Evolutionary conservation across 345 rosid genomes (phyloP), one percentile per base, ranked within the genome.

Genomic region (Toxicodendron radicans): DNA sequence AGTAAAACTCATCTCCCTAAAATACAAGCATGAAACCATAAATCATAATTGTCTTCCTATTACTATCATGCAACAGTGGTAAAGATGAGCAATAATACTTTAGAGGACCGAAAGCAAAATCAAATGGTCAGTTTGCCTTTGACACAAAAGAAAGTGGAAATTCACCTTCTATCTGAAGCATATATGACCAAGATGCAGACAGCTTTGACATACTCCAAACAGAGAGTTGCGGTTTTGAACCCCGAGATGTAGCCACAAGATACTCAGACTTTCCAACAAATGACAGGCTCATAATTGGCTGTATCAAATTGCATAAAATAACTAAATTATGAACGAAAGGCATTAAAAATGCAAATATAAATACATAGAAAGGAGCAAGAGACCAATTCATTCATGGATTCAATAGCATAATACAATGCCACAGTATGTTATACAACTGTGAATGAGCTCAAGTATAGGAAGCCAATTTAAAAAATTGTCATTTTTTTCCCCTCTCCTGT

Each of bases 181-280:
- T 82, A 83, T 87, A 91, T 33, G 99, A 95, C 98, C 99, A 93
- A 13, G 85, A 87, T 46, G 79, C 11, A 65, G 92, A 86, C 48
- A 88, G 82, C 78, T 84, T 88, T 56, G 93, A 84, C 88, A 91
- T 75, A 68, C 83, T 88, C 98, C 99, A 95, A 67, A 91, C 84
- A 69, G 93, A 87, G 13, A 93, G 73, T 70, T 91, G 93, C 1
- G 97, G 88, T 63, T 83, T 86, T 1, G 85, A 80, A 76, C 86
- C 87, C 75, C 83, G 33, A 11, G 97, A 87, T 67, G 90, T 88
- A 48, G 97, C 85, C 78, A 90, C 92, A 81, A 95, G 87, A 84
- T 85, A 84, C 74, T 87, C 97, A 0, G 98, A 95, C 58, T 79
- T 83, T 48, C 94, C 98, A 45, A 79, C 76, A 72, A 95, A 95